These are phyloP conservation scores for Plasmodium gonderi DNA, from an alignment of 169 alveolate genomes.

Conservation along the genomic window DNA sequence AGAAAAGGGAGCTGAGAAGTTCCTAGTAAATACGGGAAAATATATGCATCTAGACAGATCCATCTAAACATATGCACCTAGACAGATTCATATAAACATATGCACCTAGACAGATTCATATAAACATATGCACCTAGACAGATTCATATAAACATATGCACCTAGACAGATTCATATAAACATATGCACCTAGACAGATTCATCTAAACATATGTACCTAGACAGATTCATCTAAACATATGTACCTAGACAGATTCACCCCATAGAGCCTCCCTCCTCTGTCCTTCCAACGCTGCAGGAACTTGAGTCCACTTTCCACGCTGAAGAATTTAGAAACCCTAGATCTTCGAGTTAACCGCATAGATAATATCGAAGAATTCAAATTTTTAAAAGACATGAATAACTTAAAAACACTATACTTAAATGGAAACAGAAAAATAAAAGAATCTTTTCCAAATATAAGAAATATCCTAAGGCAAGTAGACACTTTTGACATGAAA, in stretches of 20 bases:
- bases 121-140: not conserved
- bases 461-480: conserved; percentile 29
- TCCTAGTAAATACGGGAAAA: not conserved
- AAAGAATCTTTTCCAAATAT: conserved; percentile 48
- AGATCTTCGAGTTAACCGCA: conserved; percentile 61
- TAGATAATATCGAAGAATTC: conserved; percentile 64
- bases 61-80: too few relatives aligned
- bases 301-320: conserved; percentile 8
- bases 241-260: not conserved
- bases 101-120: not conserved
- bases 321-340: conserved; percentile 16
- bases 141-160: not conserved
- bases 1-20: not conserved
- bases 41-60: not conserved
- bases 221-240: not conserved
- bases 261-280: not conserved
- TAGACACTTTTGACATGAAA: conserved; percentile 24
- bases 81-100: too few relatives aligned
- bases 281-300: not conserved
- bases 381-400: conserved; percentile 9
- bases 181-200: not conserved
- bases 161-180: not conserved
- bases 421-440: conserved; percentile 71
- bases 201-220: not conserved
- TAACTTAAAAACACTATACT: conserved; percentile 30